Percentiles rank a stretch among this genome's conserved stretches.
These are phyloP conservation scores for Ophioceras dolichostomum DNA, from an alignment of 2,329 filamentous ascomycete genomes.

Conservation along the genomic window DNA sequence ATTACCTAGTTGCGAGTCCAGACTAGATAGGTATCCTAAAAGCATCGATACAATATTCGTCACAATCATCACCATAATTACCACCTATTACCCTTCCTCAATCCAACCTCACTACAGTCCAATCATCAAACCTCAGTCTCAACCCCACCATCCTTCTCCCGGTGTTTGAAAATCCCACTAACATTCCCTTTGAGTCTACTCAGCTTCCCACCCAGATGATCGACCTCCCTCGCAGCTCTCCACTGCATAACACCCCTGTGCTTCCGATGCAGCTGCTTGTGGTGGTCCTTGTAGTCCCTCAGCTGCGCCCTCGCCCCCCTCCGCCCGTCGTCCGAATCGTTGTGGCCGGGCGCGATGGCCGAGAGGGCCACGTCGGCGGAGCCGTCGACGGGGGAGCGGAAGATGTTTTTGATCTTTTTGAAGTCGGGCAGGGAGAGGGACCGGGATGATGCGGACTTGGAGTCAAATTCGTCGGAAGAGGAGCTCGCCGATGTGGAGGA, in stretches of 20 bases:
- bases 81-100: no score
- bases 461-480: background rate
- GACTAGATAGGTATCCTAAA: no score
- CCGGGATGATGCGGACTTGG: background rate
- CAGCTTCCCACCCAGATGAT: constrained; percentile 37
- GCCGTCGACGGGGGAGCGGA: constrained; percentile 12
- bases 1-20: no score
- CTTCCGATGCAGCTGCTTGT: constrained; percentile 48
- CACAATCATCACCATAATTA: no score
- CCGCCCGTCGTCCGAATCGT: constrained; percentile 22
- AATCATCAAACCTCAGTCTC: constrained; percentile 55
- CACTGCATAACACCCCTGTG: constrained; percentile 67
- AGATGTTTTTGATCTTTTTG: constrained; percentile 11
- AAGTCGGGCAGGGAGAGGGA: constrained; percentile 1
- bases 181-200: constrained; percentile 47
- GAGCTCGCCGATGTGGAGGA: constrained; percentile 2
- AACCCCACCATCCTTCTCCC: constrained; percentile 43
- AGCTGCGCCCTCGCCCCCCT: constrained; percentile 36
- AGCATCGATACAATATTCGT: no score
- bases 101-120: no score
- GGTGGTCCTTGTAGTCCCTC: constrained; percentile 47
- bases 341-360: constrained; percentile 5
- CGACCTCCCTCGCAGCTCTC: constrained; percentile 38
- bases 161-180: constrained; percentile 44
- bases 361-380: constrained; percentile 7